These are phyloP conservation scores for Cavenderia fasciculata DNA, from an alignment of 78 protist genomes.

Conservation along the genomic window DNA sequence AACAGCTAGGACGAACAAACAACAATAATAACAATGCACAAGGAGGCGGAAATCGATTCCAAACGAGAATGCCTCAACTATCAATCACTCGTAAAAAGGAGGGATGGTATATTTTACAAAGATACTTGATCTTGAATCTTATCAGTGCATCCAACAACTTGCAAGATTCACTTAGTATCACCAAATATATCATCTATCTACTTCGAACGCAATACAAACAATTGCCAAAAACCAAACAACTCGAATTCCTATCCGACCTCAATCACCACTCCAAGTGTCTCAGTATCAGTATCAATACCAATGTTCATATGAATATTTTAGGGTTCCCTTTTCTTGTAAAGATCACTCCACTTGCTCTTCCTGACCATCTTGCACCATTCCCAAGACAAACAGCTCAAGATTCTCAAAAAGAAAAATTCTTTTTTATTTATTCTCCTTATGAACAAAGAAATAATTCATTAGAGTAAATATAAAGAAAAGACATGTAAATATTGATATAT, in stretches of 20 bases:
- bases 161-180: slow-evolving; percentile 39
- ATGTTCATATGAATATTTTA: slow-evolving; percentile 66
- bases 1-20: not conserved
- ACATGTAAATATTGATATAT: not conserved
- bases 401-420: slow-evolving; percentile 8
- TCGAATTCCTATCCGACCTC: slow-evolving; percentile 49
- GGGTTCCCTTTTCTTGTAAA: slow-evolving; percentile 45
- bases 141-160: slow-evolving; percentile 14
- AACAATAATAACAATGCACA: not conserved
- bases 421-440: slow-evolving; percentile 65
- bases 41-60: not conserved
- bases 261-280: slow-evolving; percentile 22
- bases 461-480: not conserved
- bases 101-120: slow-evolving; percentile 57
- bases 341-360: slow-evolving; percentile 21
- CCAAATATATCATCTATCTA: slow-evolving; percentile 53
- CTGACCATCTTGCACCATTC: slow-evolving; percentile 28
- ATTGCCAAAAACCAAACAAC: slow-evolving; percentile 22
- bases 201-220: slow-evolving; percentile 44
- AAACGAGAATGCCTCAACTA: slow-evolving; percentile 24
- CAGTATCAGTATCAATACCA: slow-evolving; percentile 37
- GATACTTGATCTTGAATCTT: slow-evolving; percentile 40
- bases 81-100: slow-evolving; percentile 9
- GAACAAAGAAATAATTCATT: not conserved
- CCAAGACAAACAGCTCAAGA: not conserved